Conservation (phyloP, 2,329 filamentous ascomycete species). For the Sporothrix sp. region DNA sequence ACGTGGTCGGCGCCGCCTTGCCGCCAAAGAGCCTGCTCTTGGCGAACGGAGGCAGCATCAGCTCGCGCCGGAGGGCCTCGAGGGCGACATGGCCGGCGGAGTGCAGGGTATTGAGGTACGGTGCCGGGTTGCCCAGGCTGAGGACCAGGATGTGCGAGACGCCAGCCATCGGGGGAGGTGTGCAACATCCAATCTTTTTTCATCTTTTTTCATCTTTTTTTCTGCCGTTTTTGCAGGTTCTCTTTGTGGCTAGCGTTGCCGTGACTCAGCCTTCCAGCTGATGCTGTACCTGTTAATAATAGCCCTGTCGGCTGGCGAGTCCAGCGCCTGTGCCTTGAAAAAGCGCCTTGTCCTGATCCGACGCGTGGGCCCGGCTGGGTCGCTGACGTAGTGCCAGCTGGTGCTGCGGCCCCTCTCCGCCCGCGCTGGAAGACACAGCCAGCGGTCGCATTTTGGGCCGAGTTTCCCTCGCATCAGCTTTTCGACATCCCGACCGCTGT, state of each 20-base stretch:
- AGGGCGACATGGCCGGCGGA: constrained; percentile 78
- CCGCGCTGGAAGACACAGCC: constrained; percentile 1
- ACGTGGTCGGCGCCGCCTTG: constrained; percentile 40
- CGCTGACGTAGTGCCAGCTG: constrained; percentile 5
- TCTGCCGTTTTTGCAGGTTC: neutral
- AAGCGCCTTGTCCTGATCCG: neutral
- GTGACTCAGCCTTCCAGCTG: neutral
- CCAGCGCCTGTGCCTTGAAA: no score
- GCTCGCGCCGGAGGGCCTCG: constrained; percentile 43
- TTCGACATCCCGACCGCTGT: neutral
- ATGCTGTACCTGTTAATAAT: neutral
- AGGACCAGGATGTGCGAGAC: constrained; percentile 56
- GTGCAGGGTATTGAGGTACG: constrained; percentile 71
- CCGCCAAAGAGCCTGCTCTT: constrained; percentile 34
- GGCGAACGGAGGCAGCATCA: constrained; percentile 43
- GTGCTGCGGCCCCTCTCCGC: neutral
- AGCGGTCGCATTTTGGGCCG: neutral
- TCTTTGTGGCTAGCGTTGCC: neutral
- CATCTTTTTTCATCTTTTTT: neutral
- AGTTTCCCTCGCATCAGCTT: neutral
- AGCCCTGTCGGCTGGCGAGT: no score
- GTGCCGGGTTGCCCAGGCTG: constrained; percentile 75
- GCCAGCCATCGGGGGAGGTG: constrained; percentile 22
- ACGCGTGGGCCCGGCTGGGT: neutral
- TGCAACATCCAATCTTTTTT: no score